Evolutionary conservation across 768 basidiomycete genomes (phyloP), one percentile per base, ranked within the genome.

Genomic region (Lactarius quietus): DNA sequence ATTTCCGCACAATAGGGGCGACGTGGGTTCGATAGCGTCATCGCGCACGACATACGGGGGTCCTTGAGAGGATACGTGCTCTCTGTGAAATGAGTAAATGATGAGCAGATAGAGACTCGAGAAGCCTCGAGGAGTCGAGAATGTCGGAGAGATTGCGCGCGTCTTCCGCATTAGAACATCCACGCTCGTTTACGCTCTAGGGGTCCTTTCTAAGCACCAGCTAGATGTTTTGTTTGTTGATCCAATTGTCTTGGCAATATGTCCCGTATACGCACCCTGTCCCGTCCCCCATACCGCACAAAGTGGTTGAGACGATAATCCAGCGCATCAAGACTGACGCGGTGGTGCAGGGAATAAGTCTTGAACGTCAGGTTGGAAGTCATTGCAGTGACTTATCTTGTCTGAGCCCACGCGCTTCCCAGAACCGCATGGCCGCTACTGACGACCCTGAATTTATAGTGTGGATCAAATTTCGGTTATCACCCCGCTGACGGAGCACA

Each of bases 161-260:
- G n/a, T n/a, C n/a, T 74, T 76, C 15, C 79, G 80, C 23, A 70
- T 80, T 41, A 73, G 73, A 74, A 52, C 53, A 78, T 68, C 28
- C 15, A 48, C 33, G 5, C 35, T 29, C n/a, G 35, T 58, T 54
- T 20, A 23, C 35, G 29, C 23, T 28, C 38, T 23, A 57, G 3
- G 65, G 73, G 10, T 74, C 76, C 51, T 56, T 20, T 20, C 18
- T 55, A 18, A 54, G 7, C 17, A n/a, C 35, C 33, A 1, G 12
- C n/a, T 36, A 81, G 83, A 84, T 65, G 79, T 81, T 17, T 74
- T 87, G 26, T 86, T 86, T 74, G 83, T 89, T 60, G 87, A 87
- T 4, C 87, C 87, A 3, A 89, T 84, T 66, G 87, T 89, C 70
- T n/a, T 89, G 48, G 89, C 88, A 1, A 78, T 87, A 80, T n/a